Base-by-base conservation (phyloP, 2,329 filamentous ascomycete genomes). In the Elsinoe australis region DNA sequence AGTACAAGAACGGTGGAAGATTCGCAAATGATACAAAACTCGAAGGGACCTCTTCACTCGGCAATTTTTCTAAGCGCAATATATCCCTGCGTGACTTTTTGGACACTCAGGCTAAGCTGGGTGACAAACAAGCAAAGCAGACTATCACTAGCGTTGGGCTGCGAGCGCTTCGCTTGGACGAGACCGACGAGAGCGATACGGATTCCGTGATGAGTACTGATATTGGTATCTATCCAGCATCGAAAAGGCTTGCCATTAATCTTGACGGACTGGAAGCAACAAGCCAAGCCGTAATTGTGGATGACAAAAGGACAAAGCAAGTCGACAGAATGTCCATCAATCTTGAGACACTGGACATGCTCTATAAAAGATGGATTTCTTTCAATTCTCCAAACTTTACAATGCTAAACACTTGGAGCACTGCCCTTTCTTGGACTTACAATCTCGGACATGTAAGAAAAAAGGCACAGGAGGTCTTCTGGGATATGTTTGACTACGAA, bases 1-100 rank as follows among this genome's bases (percentile, higher is more conserved):
- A 78, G 55, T 80, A 80, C 60, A 64, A 67, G 32, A 51, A 64
- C 36, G 61, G 67, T 24, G 73, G 73, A 6, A 71, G 69, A 39
- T 76, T 66, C 35, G 58, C 56, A 32, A 56, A 59, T 10, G 39
- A 56, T 8, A 12, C 17, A 26, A 32, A 26, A n/a, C n/a, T 15
- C 26, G 6, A 12, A 9, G 2, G 18, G 39, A 44, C 12, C 21
- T 18, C 3, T 14, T n/a, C n/a, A n/a, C n/a, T 19, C 12, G 24
- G 21, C 6, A n/a, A n/a, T 8, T 12, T 12, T 17, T 38, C 33
- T 10, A 48, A 48, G 33, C 45, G 45, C 15, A 48, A 29, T 18
- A 48, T 48, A 10, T 48, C 45, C 6, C 22, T 48, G n/a, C 19
- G 45, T n/a, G 22, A 48, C 9, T 48, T 38, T 39, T 33, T 38